These are phyloP conservation scores for Tritrichomonas musculus DNA, from an alignment of 208 protist species.

Conservation along the genomic window DNA sequence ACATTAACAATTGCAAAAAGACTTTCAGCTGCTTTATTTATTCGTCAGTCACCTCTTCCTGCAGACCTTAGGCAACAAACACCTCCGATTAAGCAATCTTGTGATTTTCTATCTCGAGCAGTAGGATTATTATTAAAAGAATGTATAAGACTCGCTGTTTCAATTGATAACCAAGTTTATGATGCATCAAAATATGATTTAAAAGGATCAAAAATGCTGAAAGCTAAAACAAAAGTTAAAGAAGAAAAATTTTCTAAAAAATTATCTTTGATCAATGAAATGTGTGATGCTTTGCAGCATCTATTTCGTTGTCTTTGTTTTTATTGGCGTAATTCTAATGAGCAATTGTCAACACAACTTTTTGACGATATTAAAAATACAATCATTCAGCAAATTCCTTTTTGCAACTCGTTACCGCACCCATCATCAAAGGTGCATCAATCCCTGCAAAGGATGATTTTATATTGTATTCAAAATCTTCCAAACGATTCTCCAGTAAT, in stretches of 20 bases:
- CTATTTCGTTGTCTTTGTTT: background rate
- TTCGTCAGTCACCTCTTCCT: background rate
- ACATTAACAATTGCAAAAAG: background rate
- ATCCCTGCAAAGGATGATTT: background rate
- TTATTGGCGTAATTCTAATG: background rate
- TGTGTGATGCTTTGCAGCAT: background rate
- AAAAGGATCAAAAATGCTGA: background rate
- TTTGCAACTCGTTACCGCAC: background rate
- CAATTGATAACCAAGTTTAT: background rate
- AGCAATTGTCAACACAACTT: background rate
- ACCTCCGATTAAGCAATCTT: background rate
- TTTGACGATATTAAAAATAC: background rate
- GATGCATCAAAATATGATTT: background rate
- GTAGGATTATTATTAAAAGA: background rate
- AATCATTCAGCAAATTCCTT: background rate
- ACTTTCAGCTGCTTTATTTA: background rate
- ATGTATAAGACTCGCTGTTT: background rate
- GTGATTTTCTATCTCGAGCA: background rate
- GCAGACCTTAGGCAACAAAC: background rate
- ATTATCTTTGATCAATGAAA: background rate
- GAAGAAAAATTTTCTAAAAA: background rate
- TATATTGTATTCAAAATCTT: background rate
- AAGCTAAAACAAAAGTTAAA: background rate
- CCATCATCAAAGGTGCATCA: background rate
- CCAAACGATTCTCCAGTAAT: background rate